Evolutionary conservation across 2,329 filamentous ascomycete species (phyloP).

Genomic region (Colletotrichum scovillei): DNA sequence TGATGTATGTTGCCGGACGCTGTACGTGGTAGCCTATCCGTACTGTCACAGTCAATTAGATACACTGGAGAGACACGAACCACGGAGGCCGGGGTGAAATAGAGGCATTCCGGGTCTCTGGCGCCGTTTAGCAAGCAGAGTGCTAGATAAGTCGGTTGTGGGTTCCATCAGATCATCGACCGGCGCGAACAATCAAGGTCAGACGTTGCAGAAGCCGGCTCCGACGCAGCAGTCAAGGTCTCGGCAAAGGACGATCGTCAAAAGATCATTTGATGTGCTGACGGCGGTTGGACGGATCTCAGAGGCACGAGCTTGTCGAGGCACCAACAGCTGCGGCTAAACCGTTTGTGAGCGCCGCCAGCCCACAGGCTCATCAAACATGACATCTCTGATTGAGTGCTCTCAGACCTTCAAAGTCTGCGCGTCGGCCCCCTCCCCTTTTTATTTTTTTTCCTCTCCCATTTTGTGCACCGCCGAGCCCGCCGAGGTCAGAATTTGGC

Average conservation of each 20-base stretch:
- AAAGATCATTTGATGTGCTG: constrained; percentile 32
- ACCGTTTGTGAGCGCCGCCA: constrained; percentile 26
- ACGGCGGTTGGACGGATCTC: constrained; percentile 28
- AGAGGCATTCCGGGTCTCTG: neutral
- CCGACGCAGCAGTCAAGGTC: constrained; percentile 23
- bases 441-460: neutral
- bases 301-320: constrained; percentile 24
- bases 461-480: neutral
- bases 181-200: constrained; percentile 11
- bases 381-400: constrained; percentile 24
- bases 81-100: neutral
- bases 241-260: constrained; percentile 30
- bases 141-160: neutral
- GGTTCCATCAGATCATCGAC: constrained; percentile 19
- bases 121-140: constrained; percentile 5
- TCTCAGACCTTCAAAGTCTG: constrained; percentile 18
- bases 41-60: neutral
- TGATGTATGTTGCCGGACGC: neutral
- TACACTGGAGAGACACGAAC: neutral
- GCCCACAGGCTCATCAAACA: constrained; percentile 31
- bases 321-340: constrained; percentile 25
- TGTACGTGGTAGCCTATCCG: neutral
- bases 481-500: neutral
- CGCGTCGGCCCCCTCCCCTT: neutral
- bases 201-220: constrained; percentile 29